These are phyloP conservation scores for Lycium ferocissimum DNA, from an alignment of 257 asterid species.

Conservation along the genomic window DNA sequence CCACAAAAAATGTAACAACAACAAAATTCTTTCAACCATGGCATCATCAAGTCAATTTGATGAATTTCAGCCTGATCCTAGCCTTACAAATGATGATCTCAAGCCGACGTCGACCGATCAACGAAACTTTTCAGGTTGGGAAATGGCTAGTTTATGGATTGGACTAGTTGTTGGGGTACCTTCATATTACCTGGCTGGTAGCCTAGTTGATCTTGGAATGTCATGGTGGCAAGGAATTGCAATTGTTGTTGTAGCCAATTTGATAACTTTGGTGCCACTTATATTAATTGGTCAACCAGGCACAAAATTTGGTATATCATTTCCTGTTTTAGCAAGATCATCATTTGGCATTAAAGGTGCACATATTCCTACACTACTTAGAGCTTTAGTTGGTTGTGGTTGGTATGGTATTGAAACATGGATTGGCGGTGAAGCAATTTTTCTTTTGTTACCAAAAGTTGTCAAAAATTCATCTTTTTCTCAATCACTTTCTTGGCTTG, in stretches of 20 bases:
- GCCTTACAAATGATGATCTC: constrained; percentile 80
- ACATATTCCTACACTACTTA: constrained; percentile 75
- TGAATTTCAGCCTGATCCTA: constrained; percentile 54
- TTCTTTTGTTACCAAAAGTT: constrained; percentile 62
- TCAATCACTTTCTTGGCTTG: constrained; percentile 61
- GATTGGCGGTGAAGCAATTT: constrained; percentile 96
- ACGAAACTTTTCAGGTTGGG: constrained; percentile 69
- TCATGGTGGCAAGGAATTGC: constrained; percentile 99
- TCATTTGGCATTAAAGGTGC: constrained; percentile 88
- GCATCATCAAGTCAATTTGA: constrained; percentile 43
- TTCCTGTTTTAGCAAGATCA: constrained; percentile 82
- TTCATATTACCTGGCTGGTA: constrained; percentile 86
- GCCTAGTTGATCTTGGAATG: constrained; percentile 94
- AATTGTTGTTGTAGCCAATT: constrained; percentile 82
- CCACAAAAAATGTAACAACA: constrained; percentile 25
- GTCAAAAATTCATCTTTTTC: constrained; percentile 56
- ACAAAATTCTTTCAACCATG: constrained; percentile 38
- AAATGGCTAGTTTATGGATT: constrained; percentile 85
- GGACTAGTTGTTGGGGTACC: constrained; percentile 94
- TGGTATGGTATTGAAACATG: constrained; percentile 97
- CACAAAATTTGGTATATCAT: constrained; percentile 78
- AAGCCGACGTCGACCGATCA: constrained; percentile 59
- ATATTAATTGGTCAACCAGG: constrained; percentile 87
- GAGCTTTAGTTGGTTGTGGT: constrained; percentile 88
- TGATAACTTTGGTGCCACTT: constrained; percentile 60